Percentiles rank a stretch among this genome's conserved stretches.
Conservation (phyloP, 352 stramenopile genomes). For the Pythium apleroticum region DNA sequence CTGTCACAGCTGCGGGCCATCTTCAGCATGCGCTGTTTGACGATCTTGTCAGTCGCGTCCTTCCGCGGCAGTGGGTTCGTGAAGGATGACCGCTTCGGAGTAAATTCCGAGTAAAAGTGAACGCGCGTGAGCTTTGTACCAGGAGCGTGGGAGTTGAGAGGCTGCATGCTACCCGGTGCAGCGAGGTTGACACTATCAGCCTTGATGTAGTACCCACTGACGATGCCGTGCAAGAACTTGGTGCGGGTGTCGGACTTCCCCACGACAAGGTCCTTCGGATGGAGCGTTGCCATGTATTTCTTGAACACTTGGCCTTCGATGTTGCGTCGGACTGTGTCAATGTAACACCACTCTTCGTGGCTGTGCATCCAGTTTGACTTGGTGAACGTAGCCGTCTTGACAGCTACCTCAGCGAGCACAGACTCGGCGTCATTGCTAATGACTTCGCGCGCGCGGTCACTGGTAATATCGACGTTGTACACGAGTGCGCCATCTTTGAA, state of each 20-base stretch:
- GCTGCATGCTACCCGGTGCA: neutral
- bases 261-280: conserved; percentile 6
- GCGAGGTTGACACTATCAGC: neutral
- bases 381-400: conserved; percentile 20
- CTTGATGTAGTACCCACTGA: conserved; percentile 7
- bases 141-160: neutral
- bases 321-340: conserved; percentile 9
- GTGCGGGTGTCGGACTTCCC: neutral
- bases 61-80: neutral
- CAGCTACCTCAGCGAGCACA: conserved; percentile 1
- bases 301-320: neutral
- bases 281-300: conserved; percentile 5
- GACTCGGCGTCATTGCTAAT: neutral
- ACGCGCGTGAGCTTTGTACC: neutral
- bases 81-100: neutral
- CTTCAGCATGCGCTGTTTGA: conserved; percentile 16
- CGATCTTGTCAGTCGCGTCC: conserved; percentile 12
- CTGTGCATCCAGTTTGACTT: conserved; percentile 2
- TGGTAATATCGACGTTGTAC: conserved; percentile 4
- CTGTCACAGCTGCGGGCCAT: conserved; percentile 18
- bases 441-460: neutral
- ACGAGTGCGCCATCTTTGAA: conserved; percentile 12
- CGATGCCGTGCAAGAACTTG: conserved; percentile 9
- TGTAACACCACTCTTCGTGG: conserved; percentile 18
- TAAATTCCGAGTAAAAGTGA: conserved; percentile 2